Evolutionary conservation across 1,139 yeast species (phyloP), one percentile per base, ranked within the genome.

Genomic region (Pichia terricola): DNA sequence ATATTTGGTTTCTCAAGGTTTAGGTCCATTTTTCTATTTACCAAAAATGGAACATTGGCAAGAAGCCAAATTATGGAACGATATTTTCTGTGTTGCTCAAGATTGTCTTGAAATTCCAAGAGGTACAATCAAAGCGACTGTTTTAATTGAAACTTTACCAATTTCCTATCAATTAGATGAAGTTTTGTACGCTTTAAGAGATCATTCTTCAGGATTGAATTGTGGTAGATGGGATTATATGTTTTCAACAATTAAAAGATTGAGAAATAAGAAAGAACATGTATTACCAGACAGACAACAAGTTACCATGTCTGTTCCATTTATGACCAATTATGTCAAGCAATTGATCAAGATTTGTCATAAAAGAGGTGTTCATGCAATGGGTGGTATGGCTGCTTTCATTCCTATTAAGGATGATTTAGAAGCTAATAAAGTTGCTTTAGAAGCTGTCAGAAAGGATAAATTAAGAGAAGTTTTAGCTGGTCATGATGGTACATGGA

Each of bases 311-410:
- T 67, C 77, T 32, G 80, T 82, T 28, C 84, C 87, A 52, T 81
- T 81, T 62, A 81, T 81, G 88, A 70, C 80, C 40, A 75, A 82
- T 26, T 81, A 81, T 56, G 87, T 81, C 42, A 75, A 75, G 52
- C 72, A 77, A 55, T 67, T 81, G 58, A 82, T 81, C 54, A 71
- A 78, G 60, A 75, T 75, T 40, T 79, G 86, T 61, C 89, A 81
- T 61, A 69, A 72, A 54, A 73, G 87, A 65, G 81, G 79, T 53
- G 87, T 80, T 40, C 85, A 77, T 61, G 89, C 86, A 30, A 79
- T 81, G 75, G 89, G 89, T 57, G 89, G 89, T 55, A 81, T 81
- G 89, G 88, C 88, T 54, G 88, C 87, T n/a, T 82, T 79, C 54
- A 80, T 81, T 54, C 88, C 88, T 50, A 80, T 80, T 61, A 81